These are phyloP conservation scores for Cyclotella sp. DNA, from an alignment of 108 stramenopile species.

Conservation along the genomic window DNA sequence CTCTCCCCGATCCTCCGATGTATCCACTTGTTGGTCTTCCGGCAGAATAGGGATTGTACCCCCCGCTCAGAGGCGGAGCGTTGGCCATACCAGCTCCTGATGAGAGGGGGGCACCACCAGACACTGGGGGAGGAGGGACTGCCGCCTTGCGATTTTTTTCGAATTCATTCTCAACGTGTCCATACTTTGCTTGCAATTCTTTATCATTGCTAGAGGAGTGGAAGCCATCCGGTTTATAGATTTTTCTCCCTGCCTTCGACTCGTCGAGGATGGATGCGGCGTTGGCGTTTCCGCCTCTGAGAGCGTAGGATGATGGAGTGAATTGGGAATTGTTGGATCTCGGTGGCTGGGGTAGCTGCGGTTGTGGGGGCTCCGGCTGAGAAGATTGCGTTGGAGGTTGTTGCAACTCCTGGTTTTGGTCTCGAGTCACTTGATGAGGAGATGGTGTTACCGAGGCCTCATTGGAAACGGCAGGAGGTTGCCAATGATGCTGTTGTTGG, in stretches of 20 bases:
- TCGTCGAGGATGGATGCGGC: conserved; percentile 34
- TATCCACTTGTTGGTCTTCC: conserved; percentile 22
- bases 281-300: conserved; percentile 54
- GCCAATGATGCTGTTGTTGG: conserved; percentile 7
- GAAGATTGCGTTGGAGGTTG: conserved; percentile 16
- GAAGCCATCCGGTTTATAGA: conserved; percentile 88
- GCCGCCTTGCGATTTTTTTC: conserved; percentile 32
- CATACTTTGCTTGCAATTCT: conserved; percentile 83
- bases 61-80: neutral
- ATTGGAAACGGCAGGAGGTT: neutral
- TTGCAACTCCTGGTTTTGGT: conserved; percentile 9
- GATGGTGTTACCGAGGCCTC: neutral
- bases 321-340: conserved; percentile 4
- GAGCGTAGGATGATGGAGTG: conserved; percentile 54
- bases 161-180: conserved; percentile 60
- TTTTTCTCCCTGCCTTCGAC: conserved; percentile 17
- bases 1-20: conserved; percentile 23
- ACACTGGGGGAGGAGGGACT: conserved; percentile 47
- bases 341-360: conserved; percentile 10
- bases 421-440: conserved; percentile 10
- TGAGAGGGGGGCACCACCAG: conserved; percentile 23
- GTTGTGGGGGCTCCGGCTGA: conserved; percentile 19
- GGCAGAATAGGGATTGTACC: conserved; percentile 49
- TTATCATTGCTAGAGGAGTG: conserved; percentile 85
- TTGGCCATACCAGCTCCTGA: conserved; percentile 15